Conservation (phyloP, 441 rosid species). For the Corymbia calophylla region DNA sequence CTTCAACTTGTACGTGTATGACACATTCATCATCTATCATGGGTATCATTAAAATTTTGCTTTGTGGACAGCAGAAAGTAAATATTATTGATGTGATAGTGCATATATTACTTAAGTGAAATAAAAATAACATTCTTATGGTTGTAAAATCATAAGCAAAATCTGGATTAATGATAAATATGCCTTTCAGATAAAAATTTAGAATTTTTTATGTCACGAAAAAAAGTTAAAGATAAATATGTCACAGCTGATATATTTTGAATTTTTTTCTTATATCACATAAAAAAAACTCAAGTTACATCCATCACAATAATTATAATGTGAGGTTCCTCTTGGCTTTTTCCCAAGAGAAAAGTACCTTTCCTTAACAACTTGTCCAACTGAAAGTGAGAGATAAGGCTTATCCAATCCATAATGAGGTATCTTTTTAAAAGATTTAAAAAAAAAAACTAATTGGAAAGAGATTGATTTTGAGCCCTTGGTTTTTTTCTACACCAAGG, state of each 20-base stretch:
- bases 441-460: not conserved
- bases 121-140: too few species aligned
- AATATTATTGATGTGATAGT: too few species aligned
- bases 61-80: too few species aligned
- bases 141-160: too few species aligned
- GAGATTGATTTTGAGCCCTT: not conserved
- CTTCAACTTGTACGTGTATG: fast-evolving
- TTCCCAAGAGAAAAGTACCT: not conserved
- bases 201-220: not conserved
- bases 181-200: not conserved
- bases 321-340: not conserved
- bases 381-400: not conserved
- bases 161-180: too few species aligned
- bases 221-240: not conserved
- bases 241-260: not conserved
- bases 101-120: too few species aligned
- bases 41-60: not conserved
- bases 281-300: not conserved
- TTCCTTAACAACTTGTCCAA: not conserved
- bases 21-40: not conserved
- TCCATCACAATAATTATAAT: not conserved
- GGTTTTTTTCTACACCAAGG: not conserved
- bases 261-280: too few species aligned
- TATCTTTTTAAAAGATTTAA: not conserved
- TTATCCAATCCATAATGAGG: not conserved